phyloP scores from a whole-genome alignment of 1,284 basidiomycete species.

The Ceratobasidium papillatum region DNA sequence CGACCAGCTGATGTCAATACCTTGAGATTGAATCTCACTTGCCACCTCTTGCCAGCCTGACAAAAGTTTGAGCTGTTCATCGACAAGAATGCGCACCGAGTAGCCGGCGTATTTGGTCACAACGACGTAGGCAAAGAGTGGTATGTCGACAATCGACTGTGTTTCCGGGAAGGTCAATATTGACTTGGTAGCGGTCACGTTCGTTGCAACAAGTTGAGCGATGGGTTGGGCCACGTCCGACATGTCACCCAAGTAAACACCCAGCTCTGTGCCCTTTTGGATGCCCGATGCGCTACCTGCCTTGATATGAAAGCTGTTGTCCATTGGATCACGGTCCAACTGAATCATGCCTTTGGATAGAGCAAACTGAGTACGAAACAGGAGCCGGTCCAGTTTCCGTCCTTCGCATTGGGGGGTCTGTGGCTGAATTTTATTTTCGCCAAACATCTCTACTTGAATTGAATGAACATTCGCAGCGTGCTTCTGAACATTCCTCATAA shows the following conservation, averaged over 20 bases:
- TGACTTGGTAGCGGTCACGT: not conserved
- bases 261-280: conserved; percentile 6
- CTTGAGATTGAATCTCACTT: not conserved
- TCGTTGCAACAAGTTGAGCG: not conserved
- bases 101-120: conserved; percentile 18
- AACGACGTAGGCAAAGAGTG: not conserved
- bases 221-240: not conserved
- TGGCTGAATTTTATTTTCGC: not conserved
- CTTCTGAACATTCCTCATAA: not conserved
- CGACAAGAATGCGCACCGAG: not conserved
- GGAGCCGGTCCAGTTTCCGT: conserved; percentile 7
- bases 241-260: conserved; percentile 4
- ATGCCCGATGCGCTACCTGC: conserved; percentile 7
- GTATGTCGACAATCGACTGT: not conserved
- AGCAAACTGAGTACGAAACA: conserved; percentile 14
- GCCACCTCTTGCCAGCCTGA: not conserved
- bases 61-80: not conserved
- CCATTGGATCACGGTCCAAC: not conserved
- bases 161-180: not conserved
- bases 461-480: not conserved
- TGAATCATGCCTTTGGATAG: conserved; percentile 7
- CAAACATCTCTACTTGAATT: not conserved
- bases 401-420: conserved; percentile 33
- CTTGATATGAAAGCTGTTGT: not conserved
- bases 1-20: not conserved